Evolutionary conservation across 192 early-diverging fungal genomes (phyloP).

Genomic region (Diversispora eburnea): DNA sequence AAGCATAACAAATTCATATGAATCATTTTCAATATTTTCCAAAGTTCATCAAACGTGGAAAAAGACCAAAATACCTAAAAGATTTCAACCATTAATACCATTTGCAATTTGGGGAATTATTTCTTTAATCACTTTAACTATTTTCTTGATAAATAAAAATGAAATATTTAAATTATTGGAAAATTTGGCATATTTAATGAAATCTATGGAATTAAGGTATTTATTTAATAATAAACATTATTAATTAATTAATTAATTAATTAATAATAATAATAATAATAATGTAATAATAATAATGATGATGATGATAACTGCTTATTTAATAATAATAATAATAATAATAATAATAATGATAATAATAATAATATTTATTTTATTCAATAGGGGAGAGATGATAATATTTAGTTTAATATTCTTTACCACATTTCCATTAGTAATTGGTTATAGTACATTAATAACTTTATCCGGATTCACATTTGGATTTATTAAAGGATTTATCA

Average conservation of each 20-base stretch:
- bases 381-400: slow-evolving; percentile 9
- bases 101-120: slow-evolving; percentile 6
- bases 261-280: no score
- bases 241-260: no score
- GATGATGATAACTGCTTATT: no score
- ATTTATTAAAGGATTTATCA: slow-evolving; percentile 53
- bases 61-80: neutral
- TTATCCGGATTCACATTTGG: slow-evolving; percentile 67
- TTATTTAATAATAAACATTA: no score
- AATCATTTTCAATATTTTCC: neutral
- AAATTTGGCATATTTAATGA: neutral
- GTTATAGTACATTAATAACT: slow-evolving; percentile 62
- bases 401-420: slow-evolving; percentile 46
- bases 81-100: neutral
- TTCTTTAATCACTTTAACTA: neutral
- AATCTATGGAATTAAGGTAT: neutral
- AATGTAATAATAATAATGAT: no score
- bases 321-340: no score
- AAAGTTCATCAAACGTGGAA: neutral
- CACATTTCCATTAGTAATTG: slow-evolving; percentile 67
- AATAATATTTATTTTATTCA: no score
- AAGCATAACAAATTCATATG: neutral
- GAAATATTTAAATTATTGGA: neutral
- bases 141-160: neutral
- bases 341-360: no score